Evolutionary conservation across 495 filamentous ascomycete species (phyloP).

Genomic region (Hypoxylon lienhwacheense): DNA sequence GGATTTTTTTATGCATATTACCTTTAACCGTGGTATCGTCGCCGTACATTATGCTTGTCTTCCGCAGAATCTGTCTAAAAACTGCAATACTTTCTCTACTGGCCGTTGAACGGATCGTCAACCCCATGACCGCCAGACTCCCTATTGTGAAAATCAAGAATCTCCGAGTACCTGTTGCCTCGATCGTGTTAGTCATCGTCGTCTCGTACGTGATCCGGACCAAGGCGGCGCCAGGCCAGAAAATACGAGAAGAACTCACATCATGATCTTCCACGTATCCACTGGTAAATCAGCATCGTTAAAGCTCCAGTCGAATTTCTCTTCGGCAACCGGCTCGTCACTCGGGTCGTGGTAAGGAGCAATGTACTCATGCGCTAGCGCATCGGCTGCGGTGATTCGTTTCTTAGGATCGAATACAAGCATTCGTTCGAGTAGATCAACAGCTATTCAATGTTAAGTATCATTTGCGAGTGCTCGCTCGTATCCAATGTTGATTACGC

Average conservation of each 20-base stretch:
- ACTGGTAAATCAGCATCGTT: constrained; percentile 97
- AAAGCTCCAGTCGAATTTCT: constrained; percentile 99
- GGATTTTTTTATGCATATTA: constrained; percentile 19
- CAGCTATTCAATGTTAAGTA: constrained; percentile 57
- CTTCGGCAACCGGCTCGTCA: constrained; percentile 91
- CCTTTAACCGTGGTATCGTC: constrained; percentile 27
- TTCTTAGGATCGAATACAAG: constrained; percentile 96
- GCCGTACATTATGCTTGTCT: constrained; percentile 27
- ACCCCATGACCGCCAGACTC: constrained; percentile 56
- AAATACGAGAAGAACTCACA: constrained; percentile 60
- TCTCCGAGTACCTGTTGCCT: constrained; percentile 89
- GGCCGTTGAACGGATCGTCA: constrained; percentile 45
- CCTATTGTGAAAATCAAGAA: constrained; percentile 97
- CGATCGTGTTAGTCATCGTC: constrained; percentile 29
- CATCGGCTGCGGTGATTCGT: constrained; percentile 80
- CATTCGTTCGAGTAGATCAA: constrained; percentile 95
- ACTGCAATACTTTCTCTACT: constrained; percentile 38
- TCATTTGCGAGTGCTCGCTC: neutral
- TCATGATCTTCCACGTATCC: constrained; percentile 99
- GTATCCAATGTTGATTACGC: constrained; percentile 35
- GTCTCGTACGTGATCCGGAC: neutral
- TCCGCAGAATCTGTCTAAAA: constrained; percentile 22
- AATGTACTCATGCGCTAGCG: constrained; percentile 88
- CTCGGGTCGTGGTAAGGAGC: constrained; percentile 95
- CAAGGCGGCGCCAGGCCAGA: constrained; percentile 25